A percentile compares a stretch with the other conserved stretches of the same genome.
Conservation (phyloP, 2,329 filamentous ascomycete species). For the Akanthomyces muscarius region DNA sequence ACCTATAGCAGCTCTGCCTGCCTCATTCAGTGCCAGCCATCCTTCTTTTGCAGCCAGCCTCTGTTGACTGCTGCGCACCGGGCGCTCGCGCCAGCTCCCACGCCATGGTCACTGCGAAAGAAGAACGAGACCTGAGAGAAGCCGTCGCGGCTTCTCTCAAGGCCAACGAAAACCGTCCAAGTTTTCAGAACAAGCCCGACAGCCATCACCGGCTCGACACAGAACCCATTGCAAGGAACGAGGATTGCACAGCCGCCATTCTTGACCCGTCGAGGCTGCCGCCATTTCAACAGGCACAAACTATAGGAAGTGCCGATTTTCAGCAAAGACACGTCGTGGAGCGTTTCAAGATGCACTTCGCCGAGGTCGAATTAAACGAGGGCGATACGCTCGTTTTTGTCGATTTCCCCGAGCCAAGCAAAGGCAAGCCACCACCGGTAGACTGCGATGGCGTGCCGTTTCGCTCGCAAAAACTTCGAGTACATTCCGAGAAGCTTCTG, state of each 20-base stretch:
- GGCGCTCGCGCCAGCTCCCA: background rate
- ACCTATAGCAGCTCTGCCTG: background rate
- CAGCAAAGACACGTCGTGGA: background rate
- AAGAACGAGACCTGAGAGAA: background rate
- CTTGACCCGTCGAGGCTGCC: background rate
- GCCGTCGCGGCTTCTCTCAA: background rate
- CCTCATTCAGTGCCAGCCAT: background rate
- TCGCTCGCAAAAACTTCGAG: conserved; percentile 36
- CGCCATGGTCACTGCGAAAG: background rate
- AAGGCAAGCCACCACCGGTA: conserved; percentile 18
- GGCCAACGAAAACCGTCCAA: no score
- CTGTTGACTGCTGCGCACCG: background rate
- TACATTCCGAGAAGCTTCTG: conserved; percentile 45
- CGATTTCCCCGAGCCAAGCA: conserved; percentile 30
- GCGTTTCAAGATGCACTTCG: conserved; percentile 20
- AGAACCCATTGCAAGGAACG: conserved; percentile 4
- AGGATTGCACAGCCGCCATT: background rate
- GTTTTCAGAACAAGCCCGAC: no score
- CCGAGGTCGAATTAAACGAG: conserved; percentile 20
- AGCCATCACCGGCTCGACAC: background rate
- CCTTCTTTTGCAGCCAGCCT: background rate
- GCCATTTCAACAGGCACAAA: background rate
- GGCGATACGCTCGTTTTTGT: conserved; percentile 46
- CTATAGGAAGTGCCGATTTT: background rate
- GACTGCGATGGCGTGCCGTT: conserved; percentile 35